Base-by-base conservation (phyloP, 257 asterid species). In the Solanum chilense region DNA sequence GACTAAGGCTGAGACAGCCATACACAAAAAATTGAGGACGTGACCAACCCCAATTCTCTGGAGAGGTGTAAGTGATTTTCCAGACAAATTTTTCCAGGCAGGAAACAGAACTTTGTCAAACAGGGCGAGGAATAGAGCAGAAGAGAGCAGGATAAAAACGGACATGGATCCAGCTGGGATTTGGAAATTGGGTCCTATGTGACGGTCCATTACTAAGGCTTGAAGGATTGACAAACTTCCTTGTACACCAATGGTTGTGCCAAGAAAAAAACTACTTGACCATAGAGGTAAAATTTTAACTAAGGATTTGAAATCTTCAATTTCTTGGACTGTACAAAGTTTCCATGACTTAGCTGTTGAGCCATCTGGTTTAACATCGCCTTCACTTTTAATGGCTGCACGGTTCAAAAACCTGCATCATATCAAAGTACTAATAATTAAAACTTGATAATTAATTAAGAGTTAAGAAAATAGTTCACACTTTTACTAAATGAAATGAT, bases 1-100 rank as follows among this genome's bases (percentile, higher is more conserved):
- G 77, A 92, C 98, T 4, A 89, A 27, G 27, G 95, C 96, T 27
- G 94, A 91, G 33, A 88, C 82, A 0, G 90, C 94, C 96, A 94
- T 93, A 47, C 58, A 47, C 80, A 89, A 37, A 13, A 68, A 25
- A 31, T 73, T 70, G 5, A 89, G 37, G 35, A 78, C 62, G 44
- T 89, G 91, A 6, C 91, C 91, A 4, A 68, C 16, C 2, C 89
- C 91, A 7, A 89, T n/a, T 15, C 81, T 87, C 42, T 85, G 88
- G 47, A 89, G 87, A 2, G 88, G 89, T 5, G 89, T 83, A 18
- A 76, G 87, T 12, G 88, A 27, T 35, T 75, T 52, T 18, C 60
- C 47, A 2, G 20, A 14, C 23, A 89, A 78, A 7, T 71, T 89
- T 6, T 31, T 44, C 86, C 86, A 89, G 12, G 68, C 16, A 0